Conservation (phyloP, 257 asterid species). For the Coffea canephora region DNA sequence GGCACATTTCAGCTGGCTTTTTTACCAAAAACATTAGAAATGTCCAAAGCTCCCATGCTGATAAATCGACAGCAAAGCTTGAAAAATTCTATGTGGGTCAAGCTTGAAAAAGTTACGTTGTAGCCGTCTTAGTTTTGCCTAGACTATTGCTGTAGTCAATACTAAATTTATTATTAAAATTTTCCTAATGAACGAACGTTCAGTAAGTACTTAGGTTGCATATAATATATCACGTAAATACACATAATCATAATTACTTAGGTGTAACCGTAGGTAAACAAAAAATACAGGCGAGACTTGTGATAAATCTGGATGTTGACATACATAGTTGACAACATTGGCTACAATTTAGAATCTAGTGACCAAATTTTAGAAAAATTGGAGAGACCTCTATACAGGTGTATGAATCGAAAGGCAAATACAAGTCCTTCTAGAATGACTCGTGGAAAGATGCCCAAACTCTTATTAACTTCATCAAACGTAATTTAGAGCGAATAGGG, state of each 20-base stretch:
- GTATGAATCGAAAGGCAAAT: no score
- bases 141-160: neutral
- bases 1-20: neutral
- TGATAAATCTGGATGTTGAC: slow-evolving; percentile 1
- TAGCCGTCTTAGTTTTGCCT: neutral
- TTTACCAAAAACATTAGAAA: neutral
- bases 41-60: neutral
- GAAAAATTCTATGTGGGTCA: neutral
- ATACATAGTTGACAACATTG: neutral
- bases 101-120: neutral
- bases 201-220: no score
- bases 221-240: no score
- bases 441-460: no score
- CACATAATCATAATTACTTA: no score
- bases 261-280: no score
- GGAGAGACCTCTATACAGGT: neutral
- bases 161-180: neutral
- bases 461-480: no score
- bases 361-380: neutral
- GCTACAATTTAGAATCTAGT: neutral
- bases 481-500: no score
- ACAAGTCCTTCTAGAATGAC: no score
- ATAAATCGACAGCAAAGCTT: neutral
- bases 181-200: no score
- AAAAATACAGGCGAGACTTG: neutral